Evolutionary conservation across 2,329 filamentous ascomycete species (phyloP), one percentile per base, ranked within the genome.

Genomic region (Cladophialophora carrionii): DNA sequence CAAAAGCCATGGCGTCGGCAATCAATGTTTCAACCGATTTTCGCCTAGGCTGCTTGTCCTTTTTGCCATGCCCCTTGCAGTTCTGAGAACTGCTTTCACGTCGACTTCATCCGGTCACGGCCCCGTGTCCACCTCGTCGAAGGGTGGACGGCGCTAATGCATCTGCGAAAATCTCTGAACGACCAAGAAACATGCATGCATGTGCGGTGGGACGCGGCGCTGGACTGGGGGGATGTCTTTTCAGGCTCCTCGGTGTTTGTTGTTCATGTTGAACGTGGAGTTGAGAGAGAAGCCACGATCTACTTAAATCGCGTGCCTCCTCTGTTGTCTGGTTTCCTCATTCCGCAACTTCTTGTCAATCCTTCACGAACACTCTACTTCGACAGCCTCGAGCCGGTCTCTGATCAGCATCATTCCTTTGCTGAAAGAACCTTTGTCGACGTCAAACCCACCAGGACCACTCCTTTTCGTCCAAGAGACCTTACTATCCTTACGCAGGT

Each of bases 331-430:
- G 29, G 58, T 66, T 68, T 65, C 62, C 68, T 61, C 49, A 61
- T 68, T 67, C 57, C 52, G 65, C 63, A 70, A 64, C 53, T 60
- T 63, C 60, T 51, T 64, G 68, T 70, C 68, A 67, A 70, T 70
- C 69, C 57, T 69, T 63, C 48, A 37, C 51, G 49, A 52, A 48
- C 48, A 56, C 43, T 57, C 53, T 56, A 41, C 61, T 64, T 51
- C 57, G 17, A 57, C 51, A 62, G 17, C 41, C 56, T 69, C 67
- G 70, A 71, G 70, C 70, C 68, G 70, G 70, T 67, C 68, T 72
- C 70, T 67, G 49, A 67, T 61, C 68, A 71, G 70, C 70, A 72
- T 71, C 70, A 72, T 68, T 72, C 70, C 60, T 72, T 72, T 70
- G 70, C 70, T 72, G 68, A 41, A 62, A 66, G 66, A 68, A 61